phyloP scores from a whole-genome alignment of 1,139 yeast genomes.

The Tardiomyces digboiensis region DNA sequence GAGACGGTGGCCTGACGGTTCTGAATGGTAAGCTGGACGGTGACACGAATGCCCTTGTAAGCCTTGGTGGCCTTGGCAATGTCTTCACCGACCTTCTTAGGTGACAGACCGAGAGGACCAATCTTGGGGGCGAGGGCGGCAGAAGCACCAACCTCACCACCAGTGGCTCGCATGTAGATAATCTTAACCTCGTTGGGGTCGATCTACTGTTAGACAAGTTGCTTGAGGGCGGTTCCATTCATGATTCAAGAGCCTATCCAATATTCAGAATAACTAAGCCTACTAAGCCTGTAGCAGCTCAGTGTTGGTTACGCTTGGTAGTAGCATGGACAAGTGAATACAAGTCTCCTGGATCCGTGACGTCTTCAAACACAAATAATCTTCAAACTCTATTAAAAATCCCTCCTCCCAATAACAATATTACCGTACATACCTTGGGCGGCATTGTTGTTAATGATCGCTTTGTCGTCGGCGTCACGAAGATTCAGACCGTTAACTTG shows the following conservation, averaged over 20 bases:
- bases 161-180: conserved; percentile 99
- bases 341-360: too few species aligned
- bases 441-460: conserved; percentile 1
- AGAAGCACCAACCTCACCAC: conserved; percentile 99
- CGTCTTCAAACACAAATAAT: too few species aligned
- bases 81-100: conserved; percentile 99
- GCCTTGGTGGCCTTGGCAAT: conserved; percentile 99
- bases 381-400: too few species aligned
- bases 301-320: too few species aligned
- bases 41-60: conserved; percentile 98
- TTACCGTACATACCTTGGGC: neutral
- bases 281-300: too few species aligned
- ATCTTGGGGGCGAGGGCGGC: conserved; percentile 99
- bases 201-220: too few species aligned
- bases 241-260: too few species aligned
- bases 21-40: conserved; percentile 97
- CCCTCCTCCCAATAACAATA: too few species aligned
- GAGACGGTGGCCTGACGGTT: conserved; percentile 99
- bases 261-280: too few species aligned
- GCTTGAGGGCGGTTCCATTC: too few species aligned
- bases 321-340: too few species aligned
- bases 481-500: neutral
- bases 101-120: conserved; percentile 99
- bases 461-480: neutral
- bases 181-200: conserved; percentile 98